Base-by-base conservation (phyloP, 257 asterid species). In the Solanum pennellii region DNA sequence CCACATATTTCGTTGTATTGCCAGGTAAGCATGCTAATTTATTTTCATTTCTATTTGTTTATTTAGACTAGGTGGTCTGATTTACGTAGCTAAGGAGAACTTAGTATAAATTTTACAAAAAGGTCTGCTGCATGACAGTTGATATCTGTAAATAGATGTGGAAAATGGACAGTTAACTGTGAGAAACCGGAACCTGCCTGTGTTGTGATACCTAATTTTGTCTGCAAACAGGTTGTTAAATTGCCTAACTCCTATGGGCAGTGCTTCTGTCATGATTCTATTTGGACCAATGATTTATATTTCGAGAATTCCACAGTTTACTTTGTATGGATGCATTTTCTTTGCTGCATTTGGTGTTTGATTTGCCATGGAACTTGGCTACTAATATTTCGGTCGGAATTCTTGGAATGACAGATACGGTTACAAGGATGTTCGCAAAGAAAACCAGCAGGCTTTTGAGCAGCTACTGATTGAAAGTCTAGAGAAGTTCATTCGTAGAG, bases 1-100 rank as follows among this genome's bases (percentile, higher is more conserved):
- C 91, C 98, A 95, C 93, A 93, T 97, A 86, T 97, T 97, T 82
- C 99, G 99, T 68, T 97, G 99, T 87, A 94, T 97, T 91, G 99
- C 99, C 90, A 91, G 99, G 99, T 96, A 92, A 90, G 69, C 49
- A 79, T 45, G 65, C 84, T 45, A 45, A 4, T 3, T 79, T 42
- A 27, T 80, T 80, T 45, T 31, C 37, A 3, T 80, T 18, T 80
- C 84, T 47, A 39, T 47, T 47, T 27, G 84, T 80, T 47, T 47
- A 25, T 80, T 18, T 45, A 45, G 42, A 47, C 84, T 27, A 27
- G 52, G 66, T 80, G 84, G 84, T 80, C 42, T 80, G 84, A 27
- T 45, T 45, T 80, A 23, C 13, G 11, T 80, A 66, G 66, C 62
- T 29, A 77, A 44, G 83, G 65, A 77, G 65, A 77, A 44, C 25